phyloP scores from a whole-genome alignment of 495 filamentous ascomycete genomes.

The Chaetomidium leptoderma region DNA sequence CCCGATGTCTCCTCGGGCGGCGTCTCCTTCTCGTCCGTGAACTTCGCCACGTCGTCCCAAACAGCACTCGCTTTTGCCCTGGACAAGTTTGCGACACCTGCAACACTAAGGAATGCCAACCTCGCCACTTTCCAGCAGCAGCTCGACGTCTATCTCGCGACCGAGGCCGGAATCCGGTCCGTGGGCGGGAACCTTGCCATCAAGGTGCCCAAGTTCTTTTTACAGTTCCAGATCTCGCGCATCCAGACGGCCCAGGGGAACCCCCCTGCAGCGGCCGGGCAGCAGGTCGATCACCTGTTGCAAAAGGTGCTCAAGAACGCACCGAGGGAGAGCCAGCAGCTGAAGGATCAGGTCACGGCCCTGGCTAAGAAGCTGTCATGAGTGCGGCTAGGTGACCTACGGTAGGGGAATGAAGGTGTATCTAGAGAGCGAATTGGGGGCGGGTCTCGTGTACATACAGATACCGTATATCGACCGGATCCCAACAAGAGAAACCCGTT shows the following conservation, averaged over 20 bases:
- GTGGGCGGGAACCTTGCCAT: constrained; percentile 43
- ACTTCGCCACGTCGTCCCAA: constrained; percentile 39
- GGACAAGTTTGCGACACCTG: constrained; percentile 39
- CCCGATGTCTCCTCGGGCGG: constrained; percentile 44
- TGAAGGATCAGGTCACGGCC: constrained; percentile 38
- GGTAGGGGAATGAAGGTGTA: no score
- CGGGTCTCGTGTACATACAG: no score
- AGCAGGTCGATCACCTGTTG: constrained; percentile 43
- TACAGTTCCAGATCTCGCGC: constrained; percentile 45
- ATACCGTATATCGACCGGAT: no score
- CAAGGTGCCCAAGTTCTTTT: constrained; percentile 50
- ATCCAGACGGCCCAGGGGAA: constrained; percentile 49
- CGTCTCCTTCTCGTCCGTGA: constrained; percentile 42
- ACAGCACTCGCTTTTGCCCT: constrained; percentile 43
- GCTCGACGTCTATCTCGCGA: constrained; percentile 46
- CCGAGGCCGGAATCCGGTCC: constrained; percentile 46
- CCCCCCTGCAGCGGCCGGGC: constrained; percentile 38
- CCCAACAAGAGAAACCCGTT: no score
- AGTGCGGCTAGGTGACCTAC: no score
- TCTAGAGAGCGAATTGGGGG: no score
- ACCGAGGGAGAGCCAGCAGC: constrained; percentile 33
- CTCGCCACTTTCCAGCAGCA: constrained; percentile 40
- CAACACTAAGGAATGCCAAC: constrained; percentile 37
- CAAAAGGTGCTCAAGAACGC: constrained; percentile 49
- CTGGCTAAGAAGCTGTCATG: constrained; percentile 33